Conservation (phyloP, 140 eudicot genomes). For the Erigeron philadelphicus region DNA sequence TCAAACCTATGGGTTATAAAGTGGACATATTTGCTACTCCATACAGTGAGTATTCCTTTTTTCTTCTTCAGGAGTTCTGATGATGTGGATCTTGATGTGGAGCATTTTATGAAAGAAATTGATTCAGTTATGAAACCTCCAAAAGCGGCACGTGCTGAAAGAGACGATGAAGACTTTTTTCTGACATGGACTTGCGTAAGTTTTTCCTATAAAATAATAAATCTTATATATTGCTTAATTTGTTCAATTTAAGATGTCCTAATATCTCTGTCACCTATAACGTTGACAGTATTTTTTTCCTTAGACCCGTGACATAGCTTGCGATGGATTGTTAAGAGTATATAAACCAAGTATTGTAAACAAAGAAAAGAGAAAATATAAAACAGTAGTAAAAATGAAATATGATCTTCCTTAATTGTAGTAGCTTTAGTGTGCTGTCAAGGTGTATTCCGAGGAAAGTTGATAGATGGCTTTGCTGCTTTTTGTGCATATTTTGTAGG, state of each 20-base stretch:
- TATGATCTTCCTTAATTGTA: too few relatives aligned
- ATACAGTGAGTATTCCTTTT: not conserved
- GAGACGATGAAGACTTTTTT: conserved; percentile 52
- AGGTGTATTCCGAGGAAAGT: too few relatives aligned
- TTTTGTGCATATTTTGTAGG: too few relatives aligned
- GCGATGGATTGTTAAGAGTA: not conserved
- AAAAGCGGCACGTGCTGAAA: conserved; percentile 7
- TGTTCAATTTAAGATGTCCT: not conserved
- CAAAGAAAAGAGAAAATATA: not conserved
- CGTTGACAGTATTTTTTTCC: not conserved
- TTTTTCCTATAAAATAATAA: conserved; percentile 2
- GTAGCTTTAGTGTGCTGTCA: too few relatives aligned
- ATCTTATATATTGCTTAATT: not conserved
- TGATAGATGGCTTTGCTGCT: not conserved
- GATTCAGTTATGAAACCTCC: conserved; percentile 56
- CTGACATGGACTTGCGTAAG: conserved; percentile 85
- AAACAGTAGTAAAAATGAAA: not conserved
- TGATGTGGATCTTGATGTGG: conserved; percentile 49
- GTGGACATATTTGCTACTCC: not conserved
- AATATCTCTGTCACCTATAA: not conserved
- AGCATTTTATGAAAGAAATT: conserved; percentile 75
- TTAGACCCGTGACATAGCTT: not conserved
- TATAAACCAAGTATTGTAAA: not conserved
- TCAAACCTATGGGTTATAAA: not conserved
- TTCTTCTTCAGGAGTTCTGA: conserved; percentile 36